These are phyloP conservation scores for Globisporangium uncinulatum DNA, from an alignment of 352 stramenopile genomes.

Conservation along the genomic window DNA sequence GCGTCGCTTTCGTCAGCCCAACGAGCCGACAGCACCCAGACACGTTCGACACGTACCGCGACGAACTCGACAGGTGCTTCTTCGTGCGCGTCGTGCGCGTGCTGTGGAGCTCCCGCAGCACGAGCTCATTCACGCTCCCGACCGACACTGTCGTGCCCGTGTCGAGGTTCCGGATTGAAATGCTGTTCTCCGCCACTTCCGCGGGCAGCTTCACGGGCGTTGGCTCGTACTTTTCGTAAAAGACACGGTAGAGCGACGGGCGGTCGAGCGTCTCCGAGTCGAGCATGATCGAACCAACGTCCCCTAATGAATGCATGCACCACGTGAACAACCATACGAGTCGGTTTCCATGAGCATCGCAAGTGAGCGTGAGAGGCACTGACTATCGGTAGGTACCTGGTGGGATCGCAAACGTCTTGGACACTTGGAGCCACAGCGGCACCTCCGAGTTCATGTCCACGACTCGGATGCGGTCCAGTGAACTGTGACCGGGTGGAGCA, in stretches of 20 bases:
- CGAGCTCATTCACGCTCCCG: conserved; percentile 71
- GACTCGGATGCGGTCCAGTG: conserved; percentile 73
- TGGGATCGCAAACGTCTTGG: conserved; percentile 77
- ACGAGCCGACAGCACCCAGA: background rate
- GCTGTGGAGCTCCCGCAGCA: conserved; percentile 61
- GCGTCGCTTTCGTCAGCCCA: background rate
- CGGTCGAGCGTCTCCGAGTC: conserved; percentile 76
- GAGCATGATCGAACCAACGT: conserved; percentile 76
- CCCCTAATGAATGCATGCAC: conserved; percentile 12
- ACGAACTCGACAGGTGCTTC: conserved; percentile 57
- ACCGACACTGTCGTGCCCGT: conserved; percentile 71
- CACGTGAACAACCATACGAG: background rate
- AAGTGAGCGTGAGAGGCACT: background rate
- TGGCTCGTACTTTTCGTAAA: conserved; percentile 86
- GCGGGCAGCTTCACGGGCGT: conserved; percentile 49
- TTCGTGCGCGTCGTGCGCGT: conserved; percentile 38
- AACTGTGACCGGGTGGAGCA: conserved; percentile 59
- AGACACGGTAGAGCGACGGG: conserved; percentile 78
- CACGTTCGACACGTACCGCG: conserved; percentile 24
- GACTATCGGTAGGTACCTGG: conserved; percentile 27
- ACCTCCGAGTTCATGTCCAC: conserved; percentile 84
- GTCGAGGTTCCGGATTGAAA: conserved; percentile 82
- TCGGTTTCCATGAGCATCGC: background rate
- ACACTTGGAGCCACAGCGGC: conserved; percentile 79
- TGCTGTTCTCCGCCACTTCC: conserved; percentile 50